Base-by-base conservation (phyloP, 495 filamentous ascomycete species). In the Schizothecium vesticola region DNA sequence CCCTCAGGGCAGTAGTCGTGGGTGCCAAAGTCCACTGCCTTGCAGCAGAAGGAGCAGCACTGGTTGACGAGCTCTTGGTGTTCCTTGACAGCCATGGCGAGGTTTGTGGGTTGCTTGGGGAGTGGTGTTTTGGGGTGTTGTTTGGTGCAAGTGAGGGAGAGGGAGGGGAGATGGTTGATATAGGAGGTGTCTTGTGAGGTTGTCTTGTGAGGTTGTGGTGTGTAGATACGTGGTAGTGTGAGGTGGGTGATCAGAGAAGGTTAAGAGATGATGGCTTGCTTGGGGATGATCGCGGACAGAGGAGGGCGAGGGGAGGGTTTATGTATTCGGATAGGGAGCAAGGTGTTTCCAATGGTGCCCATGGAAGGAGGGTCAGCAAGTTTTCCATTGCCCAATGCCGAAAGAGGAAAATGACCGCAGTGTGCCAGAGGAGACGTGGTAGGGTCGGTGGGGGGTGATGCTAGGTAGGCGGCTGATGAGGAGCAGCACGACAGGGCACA, bases 21-120 rank as follows among this genome's bases (percentile, higher is more conserved):
- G 55, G 82, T 84, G 70, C 82, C 82, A 43, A 82, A 84, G 75
- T 84, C 82, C 65, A 81, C 74, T 56, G 82, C 82, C 75, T 81
- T 83, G 80, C 82, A 84, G 79, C 82, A 84, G 68, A 81, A 84
- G 25, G 81, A 81, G 82, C 82, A 84, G 79, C 82, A 84, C 63
- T 81, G 67, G 76, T 83, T 75, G 77, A 84, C 82, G 65, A 81
- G 81, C 69, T 79, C 75, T 68, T 81, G 73, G 70, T 67, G 71
- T 69, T 82, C 82, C 68, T 78, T 76, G 76, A 80, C 76, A 73
- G 77, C 79, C 82, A 84, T 84, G 67, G 70, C 76, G 75, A 69
- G 33, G 12, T 57, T 26, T 43, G 23, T 28, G 51, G n/a, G 56
- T 11, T 28, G n/a, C 9, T 61, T 59, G 56, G n/a, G 19, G 59